Evolutionary conservation across 2,329 filamentous ascomycete species (phyloP), one percentile per base, ranked within the genome.

Genomic region (Fusarium coffeatum): DNA sequence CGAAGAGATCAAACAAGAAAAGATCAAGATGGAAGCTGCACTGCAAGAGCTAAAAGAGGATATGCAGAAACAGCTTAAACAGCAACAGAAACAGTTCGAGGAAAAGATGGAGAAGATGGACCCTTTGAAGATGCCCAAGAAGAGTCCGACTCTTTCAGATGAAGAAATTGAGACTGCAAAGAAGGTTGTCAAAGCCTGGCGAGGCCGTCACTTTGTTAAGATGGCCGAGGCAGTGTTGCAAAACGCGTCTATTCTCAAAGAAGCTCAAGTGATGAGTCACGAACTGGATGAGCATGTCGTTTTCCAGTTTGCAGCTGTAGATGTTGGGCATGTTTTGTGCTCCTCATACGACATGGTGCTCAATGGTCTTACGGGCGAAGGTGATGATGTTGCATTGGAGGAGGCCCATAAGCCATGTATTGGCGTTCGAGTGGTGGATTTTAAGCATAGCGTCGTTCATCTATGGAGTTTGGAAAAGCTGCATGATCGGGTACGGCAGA

Each of bases 341-440:
- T 99, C 96, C 5, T 97, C 94, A 1, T 99, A 99, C 80, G 96
- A 99, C 79, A 91, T 99, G 81, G 94, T 98, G 6, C 85, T 99
- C 43, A 97, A 97, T 75, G 95, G 93, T 22, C 90, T 98, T 43
- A 91, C 92, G 1, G 89, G 91, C 12, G 95, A 98, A 78, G 93
- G 95, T 25, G 88, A 92, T 63, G 94, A 97, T 75, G 84, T 91
- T 32, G 90, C 92, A 20, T 86, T 99, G 9, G 93, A 97, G 64
- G 89, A 91, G 69, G 89, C 92, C 3, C 88, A 87, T 47, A 98
- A 98, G 79, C 96, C 96, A 6, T 98, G 95, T 80, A 90, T 98
- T 46, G 95, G 91, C 3, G 88, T 98, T 18, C 88, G 96, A 28
- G 93, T 98, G 23, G 90, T 98, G 66, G 95, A 99, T 81, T 98